These are phyloP conservation scores for Ganoderma leucocontextum DNA, from an alignment of 1,284 basidiomycete genomes.

Conservation along the genomic window DNA sequence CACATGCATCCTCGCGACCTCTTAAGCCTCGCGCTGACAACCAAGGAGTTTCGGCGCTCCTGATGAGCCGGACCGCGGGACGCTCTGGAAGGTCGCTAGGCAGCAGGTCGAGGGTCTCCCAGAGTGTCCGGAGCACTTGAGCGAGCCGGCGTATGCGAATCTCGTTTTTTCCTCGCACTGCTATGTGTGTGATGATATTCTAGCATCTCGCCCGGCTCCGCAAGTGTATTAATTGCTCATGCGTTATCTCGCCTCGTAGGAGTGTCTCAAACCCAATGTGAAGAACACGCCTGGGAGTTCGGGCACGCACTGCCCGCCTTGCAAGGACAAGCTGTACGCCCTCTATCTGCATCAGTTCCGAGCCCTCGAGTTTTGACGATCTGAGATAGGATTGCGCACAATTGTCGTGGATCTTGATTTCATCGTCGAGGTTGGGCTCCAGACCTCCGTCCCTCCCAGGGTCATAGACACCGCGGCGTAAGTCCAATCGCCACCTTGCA, in stretches of 20 bases:
- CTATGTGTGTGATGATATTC: slow-evolving; percentile 16
- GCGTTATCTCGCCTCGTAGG: slow-evolving; percentile 17
- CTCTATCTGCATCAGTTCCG: not conserved
- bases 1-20: slow-evolving; percentile 31
- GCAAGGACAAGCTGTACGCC: slow-evolving; percentile 6
- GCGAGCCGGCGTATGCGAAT: slow-evolving; percentile 38
- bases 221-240: not conserved
- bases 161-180: slow-evolving; percentile 38
- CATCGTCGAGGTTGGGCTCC: not conserved
- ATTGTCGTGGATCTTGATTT: not conserved
- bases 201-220: too few species aligned
- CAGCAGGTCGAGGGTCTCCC: slow-evolving; percentile 28
- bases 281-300: slow-evolving; percentile 11
- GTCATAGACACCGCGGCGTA: not conserved
- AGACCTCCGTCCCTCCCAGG: not conserved
- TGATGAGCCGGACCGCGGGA: slow-evolving; percentile 28
- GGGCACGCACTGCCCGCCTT: slow-evolving; percentile 13
- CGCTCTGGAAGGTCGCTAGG: slow-evolving; percentile 29
- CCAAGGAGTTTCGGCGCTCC: slow-evolving; percentile 29
- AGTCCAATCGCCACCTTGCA: not conserved
- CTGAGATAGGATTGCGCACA: not conserved
- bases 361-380: not conserved
- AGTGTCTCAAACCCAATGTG: slow-evolving; percentile 16
- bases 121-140: slow-evolving; percentile 30
- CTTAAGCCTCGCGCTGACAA: slow-evolving; percentile 31